phyloP scores from a whole-genome alignment of 2,329 filamentous ascomycete species.

The Aspergillus brasiliensis region DNA sequence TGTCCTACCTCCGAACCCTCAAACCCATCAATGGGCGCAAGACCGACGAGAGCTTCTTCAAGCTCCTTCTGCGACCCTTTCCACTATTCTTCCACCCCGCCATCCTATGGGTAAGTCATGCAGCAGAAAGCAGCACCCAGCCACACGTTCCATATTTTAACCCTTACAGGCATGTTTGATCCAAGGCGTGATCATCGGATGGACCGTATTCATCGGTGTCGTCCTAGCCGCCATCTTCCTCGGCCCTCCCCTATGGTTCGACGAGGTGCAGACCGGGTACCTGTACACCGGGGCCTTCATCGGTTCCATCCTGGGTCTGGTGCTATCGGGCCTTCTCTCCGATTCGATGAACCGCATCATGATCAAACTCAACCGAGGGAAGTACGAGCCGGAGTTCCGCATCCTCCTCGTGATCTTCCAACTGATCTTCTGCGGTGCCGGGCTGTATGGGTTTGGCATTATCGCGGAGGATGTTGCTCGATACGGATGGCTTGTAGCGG shows the following conservation, averaged over 20 bases:
- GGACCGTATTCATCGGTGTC: slow-evolving; percentile 90
- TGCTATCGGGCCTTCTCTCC: slow-evolving; percentile 71
- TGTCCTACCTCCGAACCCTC: slow-evolving; percentile 62
- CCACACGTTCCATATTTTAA: slow-evolving; percentile 11
- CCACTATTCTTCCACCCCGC: slow-evolving; percentile 82
- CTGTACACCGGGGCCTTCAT: slow-evolving; percentile 84
- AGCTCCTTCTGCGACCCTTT: slow-evolving; percentile 70
- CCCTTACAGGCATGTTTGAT: slow-evolving; percentile 62
- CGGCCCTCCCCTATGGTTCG: slow-evolving; percentile 77
- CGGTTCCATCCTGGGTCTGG: slow-evolving; percentile 76
- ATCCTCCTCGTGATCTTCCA: slow-evolving; percentile 82
- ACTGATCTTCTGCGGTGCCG: slow-evolving; percentile 73
- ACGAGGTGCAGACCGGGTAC: slow-evolving; percentile 79
- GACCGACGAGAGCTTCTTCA: slow-evolving; percentile 71
- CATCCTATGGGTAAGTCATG: slow-evolving; percentile 68
- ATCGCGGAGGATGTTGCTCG: slow-evolving; percentile 62
- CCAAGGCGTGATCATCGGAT: slow-evolving; percentile 88
- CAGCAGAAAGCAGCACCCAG: slow-evolving; percentile 27
- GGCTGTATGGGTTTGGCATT: slow-evolving; percentile 82
- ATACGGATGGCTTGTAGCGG: slow-evolving; percentile 73
- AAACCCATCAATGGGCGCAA: slow-evolving; percentile 79
- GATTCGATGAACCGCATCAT: slow-evolving; percentile 72
- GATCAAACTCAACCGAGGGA: slow-evolving; percentile 73
- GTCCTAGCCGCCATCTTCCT: slow-evolving; percentile 81
- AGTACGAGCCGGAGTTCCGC: slow-evolving; percentile 91